Conservation (phyloP, 2,329 filamentous ascomycete species). For the Calonectria naviculata region DNA sequence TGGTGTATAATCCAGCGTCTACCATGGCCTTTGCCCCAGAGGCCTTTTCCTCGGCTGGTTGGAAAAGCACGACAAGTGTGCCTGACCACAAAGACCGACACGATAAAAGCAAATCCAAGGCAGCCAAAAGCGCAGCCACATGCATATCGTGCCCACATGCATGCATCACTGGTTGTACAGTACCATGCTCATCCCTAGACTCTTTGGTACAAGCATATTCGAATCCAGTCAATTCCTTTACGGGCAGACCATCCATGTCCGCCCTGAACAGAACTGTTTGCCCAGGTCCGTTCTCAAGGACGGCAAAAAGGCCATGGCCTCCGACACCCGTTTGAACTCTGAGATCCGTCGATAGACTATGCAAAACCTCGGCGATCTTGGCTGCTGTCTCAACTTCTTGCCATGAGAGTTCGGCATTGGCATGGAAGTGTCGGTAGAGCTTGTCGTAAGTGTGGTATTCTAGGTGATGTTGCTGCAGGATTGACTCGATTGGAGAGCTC, state of each 20-base stretch:
- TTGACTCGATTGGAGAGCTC: neutral
- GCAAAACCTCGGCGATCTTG: conserved; percentile 55
- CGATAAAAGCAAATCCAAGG: conserved; percentile 60
- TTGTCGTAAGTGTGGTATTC: neutral
- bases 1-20: conserved; percentile 48
- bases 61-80: conserved; percentile 73
- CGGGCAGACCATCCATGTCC: conserved; percentile 71
- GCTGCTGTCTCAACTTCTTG: conserved; percentile 65
- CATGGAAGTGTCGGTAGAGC: conserved; percentile 67
- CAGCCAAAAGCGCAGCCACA: conserved; percentile 67
- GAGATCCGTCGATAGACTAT: conserved; percentile 37
- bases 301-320: conserved; percentile 67
- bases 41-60: conserved; percentile 74
- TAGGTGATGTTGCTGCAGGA: neutral
- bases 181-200: conserved; percentile 8
- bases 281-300: conserved; percentile 66
- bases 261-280: conserved; percentile 68
- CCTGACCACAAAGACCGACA: conserved; percentile 65
- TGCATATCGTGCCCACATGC: conserved; percentile 78
- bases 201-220: conserved; percentile 59
- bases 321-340: conserved; percentile 60
- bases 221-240: conserved; percentile 66
- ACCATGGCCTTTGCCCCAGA: conserved; percentile 63
- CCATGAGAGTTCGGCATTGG: conserved; percentile 68
- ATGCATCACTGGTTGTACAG: conserved; percentile 69